Evolutionary conservation across 768 basidiomycete species (phyloP), one percentile per base, ranked within the genome.

Genomic region (Boletus fagicola): DNA sequence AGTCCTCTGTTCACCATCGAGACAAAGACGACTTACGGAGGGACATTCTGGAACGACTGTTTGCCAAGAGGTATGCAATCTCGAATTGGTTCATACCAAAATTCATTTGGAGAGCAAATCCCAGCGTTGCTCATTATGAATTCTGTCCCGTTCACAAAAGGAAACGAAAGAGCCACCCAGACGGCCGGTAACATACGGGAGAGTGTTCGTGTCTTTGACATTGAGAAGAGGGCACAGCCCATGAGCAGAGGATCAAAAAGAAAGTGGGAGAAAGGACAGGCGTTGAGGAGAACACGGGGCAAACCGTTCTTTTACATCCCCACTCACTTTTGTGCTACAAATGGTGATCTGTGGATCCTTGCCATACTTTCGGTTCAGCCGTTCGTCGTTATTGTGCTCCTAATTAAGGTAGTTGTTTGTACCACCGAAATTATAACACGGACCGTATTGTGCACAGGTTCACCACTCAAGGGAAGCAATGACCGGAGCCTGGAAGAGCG

Each of bases 91-190:
- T 58, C 54, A 45, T 61, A 59, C 65, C 61, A 63, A 26, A 57
- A 43, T 60, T 56, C 64, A 51, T 63, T 53, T 28, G 28, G 38
- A 11, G 58, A 51, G 46, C 61, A 66, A 62, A 49, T 58, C 20
- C 55, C 53, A 44, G 58, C 39, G 15, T 51, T 47, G 49, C 45
- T 60, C 49, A 20, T 43, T 52, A 46, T 47, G 35, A 56, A 35
- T 36, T n/a, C n/a, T n/a, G 49, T 30, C 20, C 61, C 60, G 33
- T 62, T 53, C 20, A 51, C 51, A 1, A 44, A 33, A 38, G 30
- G 54, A 49, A 62, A 49, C 38, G 60, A 61, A 60, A 60, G 47
- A 30, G 30, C 31, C 28, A 22, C 39, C 59, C 49, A 56, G 36
- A 53, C 38, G 54, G 28, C 24, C 5, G 26, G 51, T 13, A 62